Evolutionary conservation across 495 filamentous ascomycete genomes (phyloP).

Genomic region (Cetradonia linearis): DNA sequence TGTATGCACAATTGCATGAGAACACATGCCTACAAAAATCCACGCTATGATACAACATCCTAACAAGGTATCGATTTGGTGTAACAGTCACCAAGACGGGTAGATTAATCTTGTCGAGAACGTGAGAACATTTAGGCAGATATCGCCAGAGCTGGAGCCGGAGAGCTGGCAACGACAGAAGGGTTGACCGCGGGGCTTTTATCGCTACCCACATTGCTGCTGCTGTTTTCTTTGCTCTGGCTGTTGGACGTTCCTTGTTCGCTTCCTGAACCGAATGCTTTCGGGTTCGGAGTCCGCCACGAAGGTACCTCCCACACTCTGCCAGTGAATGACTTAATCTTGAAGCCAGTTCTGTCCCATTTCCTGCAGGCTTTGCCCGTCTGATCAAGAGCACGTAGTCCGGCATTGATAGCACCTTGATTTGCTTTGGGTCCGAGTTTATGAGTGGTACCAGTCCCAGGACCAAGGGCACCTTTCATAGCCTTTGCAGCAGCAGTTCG

Average conservation of each 20-base stretch:
- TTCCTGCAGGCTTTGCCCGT: conserved; percentile 82
- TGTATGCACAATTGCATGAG: conserved; percentile 5
- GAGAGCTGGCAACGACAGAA: conserved; percentile 36
- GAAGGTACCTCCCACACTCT: conserved; percentile 71
- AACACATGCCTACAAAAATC: conserved; percentile 5
- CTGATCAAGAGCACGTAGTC: conserved; percentile 84
- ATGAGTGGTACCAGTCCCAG: conserved; percentile 38
- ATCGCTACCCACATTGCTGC: conserved; percentile 60
- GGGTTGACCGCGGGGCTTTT: conserved; percentile 53
- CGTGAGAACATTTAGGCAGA: conserved; percentile 13
- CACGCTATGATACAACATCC: conserved; percentile 5
- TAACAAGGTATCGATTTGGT: neutral
- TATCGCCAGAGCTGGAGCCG: conserved; percentile 39
- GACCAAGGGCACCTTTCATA: conserved; percentile 24
- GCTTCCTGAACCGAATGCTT: conserved; percentile 35
- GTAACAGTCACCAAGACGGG: no score
- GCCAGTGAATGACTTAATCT: conserved; percentile 88
- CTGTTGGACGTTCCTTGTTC: conserved; percentile 50
- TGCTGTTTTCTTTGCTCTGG: conserved; percentile 68
- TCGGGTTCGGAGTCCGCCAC: conserved; percentile 64
- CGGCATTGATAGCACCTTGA: conserved; percentile 94
- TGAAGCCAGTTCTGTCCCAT: conserved; percentile 74
- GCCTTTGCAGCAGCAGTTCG: conserved; percentile 26
- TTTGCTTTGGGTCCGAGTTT: conserved; percentile 97
- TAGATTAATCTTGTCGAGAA: neutral